Percentiles rank a stretch among this genome's conserved stretches.
These are phyloP conservation scores for Fusarium sp. DNA, from an alignment of 2,329 filamentous ascomycete species.

Conservation along the genomic window DNA sequence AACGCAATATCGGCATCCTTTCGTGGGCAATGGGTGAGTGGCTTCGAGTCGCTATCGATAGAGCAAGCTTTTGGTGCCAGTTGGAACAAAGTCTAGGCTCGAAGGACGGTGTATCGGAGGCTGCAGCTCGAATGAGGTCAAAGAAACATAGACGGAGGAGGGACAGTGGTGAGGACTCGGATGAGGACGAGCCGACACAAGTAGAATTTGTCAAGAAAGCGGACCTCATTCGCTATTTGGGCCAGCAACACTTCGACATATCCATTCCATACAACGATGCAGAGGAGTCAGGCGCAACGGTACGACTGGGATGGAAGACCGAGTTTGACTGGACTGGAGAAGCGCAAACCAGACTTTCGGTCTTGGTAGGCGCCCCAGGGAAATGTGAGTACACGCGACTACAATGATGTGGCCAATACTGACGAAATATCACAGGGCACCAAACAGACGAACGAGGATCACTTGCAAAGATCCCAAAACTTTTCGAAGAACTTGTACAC, in stretches of 20 bases:
- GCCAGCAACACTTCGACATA: slow-evolving; percentile 60
- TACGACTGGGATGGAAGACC: slow-evolving; percentile 71
- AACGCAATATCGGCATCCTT: slow-evolving; percentile 67
- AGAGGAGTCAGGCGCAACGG: slow-evolving; percentile 50
- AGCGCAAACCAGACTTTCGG: slow-evolving; percentile 66
- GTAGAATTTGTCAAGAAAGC: slow-evolving; percentile 37
- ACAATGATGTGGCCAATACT: not conserved
- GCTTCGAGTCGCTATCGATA: slow-evolving; percentile 67
- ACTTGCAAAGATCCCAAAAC: slow-evolving; percentile 65
- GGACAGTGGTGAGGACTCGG: slow-evolving; percentile 36
- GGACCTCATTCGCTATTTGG: slow-evolving; percentile 64
- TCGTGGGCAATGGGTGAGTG: slow-evolving; percentile 77
- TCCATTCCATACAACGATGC: slow-evolving; percentile 48
- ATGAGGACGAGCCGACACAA: slow-evolving; percentile 11
- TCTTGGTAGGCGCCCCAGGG: slow-evolving; percentile 66
- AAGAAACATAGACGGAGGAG: slow-evolving; percentile 38
- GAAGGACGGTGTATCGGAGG: slow-evolving; percentile 43
- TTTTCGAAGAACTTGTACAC: slow-evolving; percentile 69
- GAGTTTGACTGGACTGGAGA: slow-evolving; percentile 79
- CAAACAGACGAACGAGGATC: slow-evolving; percentile 65
- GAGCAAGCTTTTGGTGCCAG: slow-evolving; percentile 71
- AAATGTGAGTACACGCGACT: slow-evolving; percentile 64
- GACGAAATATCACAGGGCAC: slow-evolving; percentile 63
- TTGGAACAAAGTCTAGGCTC: slow-evolving; percentile 59
- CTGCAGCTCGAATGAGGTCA: slow-evolving; percentile 38